Base-by-base conservation (phyloP, 352 stramenopile species). In the Thraustochytrium sp. region DNA sequence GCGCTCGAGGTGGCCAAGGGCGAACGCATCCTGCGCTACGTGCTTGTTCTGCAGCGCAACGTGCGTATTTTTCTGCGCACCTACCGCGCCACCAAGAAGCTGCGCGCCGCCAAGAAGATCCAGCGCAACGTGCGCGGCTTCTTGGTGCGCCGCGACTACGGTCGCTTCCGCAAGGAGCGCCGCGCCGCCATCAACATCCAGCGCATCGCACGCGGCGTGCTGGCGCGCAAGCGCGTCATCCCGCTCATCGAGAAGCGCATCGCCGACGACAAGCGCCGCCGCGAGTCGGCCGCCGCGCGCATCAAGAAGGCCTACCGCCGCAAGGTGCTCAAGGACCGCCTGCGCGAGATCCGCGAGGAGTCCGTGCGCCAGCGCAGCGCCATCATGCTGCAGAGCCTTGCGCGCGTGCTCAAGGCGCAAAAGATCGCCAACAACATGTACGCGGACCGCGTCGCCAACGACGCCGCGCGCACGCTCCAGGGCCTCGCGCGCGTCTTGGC, bases 251-350 rank as follows among this genome's bases (percentile, higher is more conserved):
- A 76, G 40, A 11, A 84, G 40, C 75, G 61, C 26, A 44, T 72
- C 26, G 59, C 59, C 40, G 59, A 72, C 59, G 59, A 72, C 40
- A 72, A 44, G 26, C 21, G 31, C 13, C 59, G 59, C 9, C 59
- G 59, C 59, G 90, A 93, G 83, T 90, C 91, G 56, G 93, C 90
- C 38, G 90, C 93, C 48, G 90, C 93, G 0, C 89, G 93, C 85
- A 89, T 94, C 85, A 94, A 94, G 87, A 94, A 94, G 86, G 91
- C 90, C 29, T 95, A 94, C 88, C 91, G 94, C 85, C 91, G 91
- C 76, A 91, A 94, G 59, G 85, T 95, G 13, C 94, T 94, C 44
- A 91, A 94, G 84, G 91, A 95, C 88, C 91, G 94, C 87, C 90
- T 91, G 23, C 90, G 94, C 86, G 94, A 94, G 86, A 95, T 84